Evolutionary conservation across 352 stramenopile species (phyloP), one percentile per base, ranked within the genome.

Genomic region (Phytophthora vignae): DNA sequence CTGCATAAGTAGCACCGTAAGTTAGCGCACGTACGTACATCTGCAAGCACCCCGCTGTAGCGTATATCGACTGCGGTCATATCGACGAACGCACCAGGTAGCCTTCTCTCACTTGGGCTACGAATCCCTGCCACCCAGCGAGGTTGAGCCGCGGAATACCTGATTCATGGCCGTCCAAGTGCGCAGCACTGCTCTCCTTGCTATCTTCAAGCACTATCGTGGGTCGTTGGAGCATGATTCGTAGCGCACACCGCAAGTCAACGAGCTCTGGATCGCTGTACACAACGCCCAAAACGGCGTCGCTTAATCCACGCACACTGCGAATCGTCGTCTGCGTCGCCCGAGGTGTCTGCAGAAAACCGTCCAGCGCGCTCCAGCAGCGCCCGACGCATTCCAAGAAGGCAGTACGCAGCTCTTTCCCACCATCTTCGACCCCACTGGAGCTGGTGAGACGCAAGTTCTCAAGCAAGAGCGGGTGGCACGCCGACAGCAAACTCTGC

Each of bases 91-190:
- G 48, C 36, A 78, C 71, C 67, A 78, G 27, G 12, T 76, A 75
- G 21, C 54, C 67, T 65, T 78, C 67, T 25, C 71, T 67, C 10
- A 78, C 55, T 74, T 78, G 71, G 3, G 71, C 71, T 19, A 78
- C 58, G 25, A 78, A 78, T 40, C 56, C 53, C 22, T 40, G 46
- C 71, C 71, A 78, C 3, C 71, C 71, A 0, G 48, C 42, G 36
- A 78, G 52, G 42, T 76, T 71, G 42, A 66, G 74, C n/a, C 66
- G 71, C 12, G 66, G 38, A 25, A 46, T 60, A 49, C 58, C 46
- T 44, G 54, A 46, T 4, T 6, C 63, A 33, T 48, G 19, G 42
- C 21, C 25, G 9, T 54, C 53, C 1, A 19, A 25, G n/a, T 10
- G 36, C 42, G n/a, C 14, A 46, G 52, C 44, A n/a, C 10, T 44